Evolutionary conservation across 768 basidiomycete genomes (phyloP).

Genomic region (Termitomyces sp.): DNA sequence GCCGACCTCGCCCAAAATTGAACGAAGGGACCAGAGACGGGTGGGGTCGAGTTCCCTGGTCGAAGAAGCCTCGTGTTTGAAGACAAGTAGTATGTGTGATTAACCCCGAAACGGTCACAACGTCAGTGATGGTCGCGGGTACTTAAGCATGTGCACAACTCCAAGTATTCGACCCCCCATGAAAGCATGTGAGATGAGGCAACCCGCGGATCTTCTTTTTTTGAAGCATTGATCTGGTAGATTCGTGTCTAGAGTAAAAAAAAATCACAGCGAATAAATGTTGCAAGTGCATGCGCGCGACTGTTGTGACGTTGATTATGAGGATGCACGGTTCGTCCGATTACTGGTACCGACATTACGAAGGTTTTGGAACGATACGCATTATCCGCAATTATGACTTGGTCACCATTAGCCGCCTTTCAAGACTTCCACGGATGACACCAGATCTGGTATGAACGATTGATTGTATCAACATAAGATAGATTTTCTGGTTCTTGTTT

Average conservation of each 20-base stretch:
- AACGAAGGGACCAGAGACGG: not conserved
- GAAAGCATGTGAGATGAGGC: not conserved
- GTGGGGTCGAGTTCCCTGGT: constrained; percentile 2
- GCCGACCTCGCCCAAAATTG: constrained; percentile 7
- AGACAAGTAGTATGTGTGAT: constrained; percentile 1
- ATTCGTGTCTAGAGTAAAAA: not conserved
- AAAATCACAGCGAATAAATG: not conserved
- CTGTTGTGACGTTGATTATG: not conserved
- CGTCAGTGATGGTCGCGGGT: not conserved
- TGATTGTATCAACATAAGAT: not conserved
- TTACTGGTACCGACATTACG: not conserved
- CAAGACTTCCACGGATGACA: not conserved
- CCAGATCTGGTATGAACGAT: not conserved
- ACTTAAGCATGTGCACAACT: too few species aligned
- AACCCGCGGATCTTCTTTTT: not conserved
- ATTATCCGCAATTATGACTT: not conserved
- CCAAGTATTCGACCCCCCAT: not conserved
- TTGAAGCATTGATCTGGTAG: not conserved
- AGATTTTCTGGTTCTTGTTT: not conserved
- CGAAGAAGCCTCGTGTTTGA: constrained; percentile 9
- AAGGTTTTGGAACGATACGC: not conserved
- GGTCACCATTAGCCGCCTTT: not conserved
- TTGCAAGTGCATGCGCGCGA: not conserved
- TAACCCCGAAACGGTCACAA: not conserved
- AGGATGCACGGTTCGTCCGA: not conserved